A percentile compares a stretch with the other conserved stretches of the same genome.
Evolutionary conservation across 345 rosid species (phyloP).

Genomic region (Sonneratia caseolaris): DNA sequence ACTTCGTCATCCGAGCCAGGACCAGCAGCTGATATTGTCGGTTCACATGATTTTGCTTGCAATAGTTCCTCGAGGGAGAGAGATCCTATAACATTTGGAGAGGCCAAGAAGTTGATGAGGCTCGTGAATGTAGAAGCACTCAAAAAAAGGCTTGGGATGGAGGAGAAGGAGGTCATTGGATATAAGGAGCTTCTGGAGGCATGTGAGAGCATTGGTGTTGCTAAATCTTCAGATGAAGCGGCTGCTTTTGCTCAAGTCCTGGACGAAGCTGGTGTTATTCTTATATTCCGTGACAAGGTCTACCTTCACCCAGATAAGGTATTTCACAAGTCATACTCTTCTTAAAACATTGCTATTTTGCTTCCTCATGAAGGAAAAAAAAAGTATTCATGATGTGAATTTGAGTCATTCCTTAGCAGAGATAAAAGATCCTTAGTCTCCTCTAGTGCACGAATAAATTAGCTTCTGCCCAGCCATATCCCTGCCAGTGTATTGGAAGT

Average conservation of each 20-base stretch:
- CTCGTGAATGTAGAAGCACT: constrained; percentile 73
- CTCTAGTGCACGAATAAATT: background rate
- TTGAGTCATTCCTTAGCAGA: background rate
- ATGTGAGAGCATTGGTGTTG: constrained; percentile 54
- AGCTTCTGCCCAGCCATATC: background rate
- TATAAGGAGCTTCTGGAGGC: constrained; percentile 52
- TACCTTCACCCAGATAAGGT: constrained; percentile 92
- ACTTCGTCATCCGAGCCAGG: background rate
- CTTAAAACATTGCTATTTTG: background rate
- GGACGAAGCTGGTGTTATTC: constrained; percentile 79
- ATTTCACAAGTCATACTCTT: background rate
- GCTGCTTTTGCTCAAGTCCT: constrained; percentile 62
- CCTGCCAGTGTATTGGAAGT: background rate
- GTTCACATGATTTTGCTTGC: background rate
- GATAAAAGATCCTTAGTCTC: background rate
- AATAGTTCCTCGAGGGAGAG: constrained; percentile 4
- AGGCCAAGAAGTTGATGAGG: constrained; percentile 75
- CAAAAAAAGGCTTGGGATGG: constrained; percentile 57
- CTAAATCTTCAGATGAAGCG: constrained; percentile 72
- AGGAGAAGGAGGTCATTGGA: constrained; percentile 53
- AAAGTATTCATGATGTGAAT: background rate
- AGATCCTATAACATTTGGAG: constrained; percentile 31
- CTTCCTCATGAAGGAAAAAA: background rate
- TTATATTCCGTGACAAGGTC: constrained; percentile 80
- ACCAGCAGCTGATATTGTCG: background rate